Percentiles rank a stretch among this genome's conserved stretches.
Evolutionary conservation across 2,329 filamentous ascomycete species (phyloP).

Genomic region (Neurospora sp.): DNA sequence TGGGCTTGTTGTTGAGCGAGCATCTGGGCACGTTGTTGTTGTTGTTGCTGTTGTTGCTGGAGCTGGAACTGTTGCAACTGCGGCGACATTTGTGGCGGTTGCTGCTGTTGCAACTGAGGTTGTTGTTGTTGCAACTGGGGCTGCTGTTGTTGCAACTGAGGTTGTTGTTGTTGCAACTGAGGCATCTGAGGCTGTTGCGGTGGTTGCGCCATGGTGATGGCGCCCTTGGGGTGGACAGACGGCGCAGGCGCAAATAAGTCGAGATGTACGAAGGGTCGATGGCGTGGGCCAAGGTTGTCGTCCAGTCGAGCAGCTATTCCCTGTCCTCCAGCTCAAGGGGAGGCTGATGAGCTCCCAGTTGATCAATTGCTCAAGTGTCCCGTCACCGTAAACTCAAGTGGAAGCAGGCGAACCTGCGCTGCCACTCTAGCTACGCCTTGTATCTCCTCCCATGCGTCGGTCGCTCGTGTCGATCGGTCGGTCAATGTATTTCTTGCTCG

Average conservation of each 20-base stretch:
- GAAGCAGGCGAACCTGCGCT: conserved; percentile 15
- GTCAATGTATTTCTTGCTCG: conserved; percentile 5
- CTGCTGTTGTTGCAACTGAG: background rate
- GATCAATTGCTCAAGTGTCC: background rate
- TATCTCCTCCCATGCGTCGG: background rate
- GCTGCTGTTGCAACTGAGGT: background rate
- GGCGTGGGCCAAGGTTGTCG: background rate
- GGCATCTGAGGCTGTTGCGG: conserved; percentile 30
- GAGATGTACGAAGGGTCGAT: background rate
- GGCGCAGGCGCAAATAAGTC: conserved; percentile 13
- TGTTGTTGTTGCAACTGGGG: background rate
- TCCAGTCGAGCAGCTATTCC: background rate
- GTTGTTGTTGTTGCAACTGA: background rate
- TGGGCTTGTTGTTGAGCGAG: background rate
- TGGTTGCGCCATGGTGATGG: conserved; percentile 46
- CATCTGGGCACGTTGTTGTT: background rate
- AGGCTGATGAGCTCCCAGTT: too few species aligned
- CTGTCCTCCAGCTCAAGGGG: background rate
- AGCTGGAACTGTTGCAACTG: conserved; percentile 1
- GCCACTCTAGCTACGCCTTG: conserved; percentile 27
- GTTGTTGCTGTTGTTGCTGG: conserved; percentile 4
- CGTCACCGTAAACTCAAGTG: background rate
- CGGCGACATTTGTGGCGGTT: conserved; percentile 2
- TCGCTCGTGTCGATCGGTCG: background rate
- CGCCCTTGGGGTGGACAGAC: conserved; percentile 1